Conservation (phyloP, 768 basidiomycete genomes). For the Leccinum aurantiacum region DNA sequence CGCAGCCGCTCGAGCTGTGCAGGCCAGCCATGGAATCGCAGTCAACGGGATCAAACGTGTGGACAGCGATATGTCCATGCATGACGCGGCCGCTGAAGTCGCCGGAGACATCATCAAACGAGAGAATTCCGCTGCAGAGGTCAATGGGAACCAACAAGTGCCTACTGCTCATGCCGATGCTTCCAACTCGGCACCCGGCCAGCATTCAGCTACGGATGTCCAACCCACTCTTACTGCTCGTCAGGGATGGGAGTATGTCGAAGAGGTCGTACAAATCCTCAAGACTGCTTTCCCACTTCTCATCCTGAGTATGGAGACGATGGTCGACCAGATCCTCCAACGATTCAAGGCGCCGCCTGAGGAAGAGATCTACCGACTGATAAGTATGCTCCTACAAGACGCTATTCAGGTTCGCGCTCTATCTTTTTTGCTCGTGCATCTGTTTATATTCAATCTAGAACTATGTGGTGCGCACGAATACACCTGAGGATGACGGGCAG, state of each 20-base stretch:
- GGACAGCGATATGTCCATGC: constrained; percentile 32
- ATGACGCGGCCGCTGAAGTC: constrained; percentile 30
- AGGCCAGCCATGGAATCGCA: constrained; percentile 34
- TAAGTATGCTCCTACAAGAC: constrained; percentile 85
- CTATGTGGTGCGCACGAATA: constrained; percentile 65
- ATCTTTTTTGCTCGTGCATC: not conserved
- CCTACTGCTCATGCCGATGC: constrained; percentile 18
- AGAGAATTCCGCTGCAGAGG: constrained; percentile 19
- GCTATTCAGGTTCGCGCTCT: constrained; percentile 65
- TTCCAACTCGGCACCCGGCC: constrained; percentile 11
- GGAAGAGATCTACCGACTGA: constrained; percentile 91
- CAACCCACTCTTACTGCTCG: constrained; percentile 41
- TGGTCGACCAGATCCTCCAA: constrained; percentile 90
- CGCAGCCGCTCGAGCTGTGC: constrained; percentile 33
- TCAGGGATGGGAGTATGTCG: constrained; percentile 86
- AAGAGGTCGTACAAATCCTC: constrained; percentile 89
- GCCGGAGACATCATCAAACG: constrained; percentile 28
- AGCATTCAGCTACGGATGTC: constrained; percentile 18
- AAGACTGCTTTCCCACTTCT: constrained; percentile 96
- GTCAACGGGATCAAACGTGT: constrained; percentile 31
- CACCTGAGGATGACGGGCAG: constrained; percentile 66
- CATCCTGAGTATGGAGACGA: constrained; percentile 92
- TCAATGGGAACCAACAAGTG: constrained; percentile 28
- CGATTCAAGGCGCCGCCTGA: constrained; percentile 88
- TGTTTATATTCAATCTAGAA: constrained; percentile 42